These are phyloP conservation scores for Stipa capillata DNA, from an alignment of 176 grass and related monocot genomes.

Conservation along the genomic window DNA sequence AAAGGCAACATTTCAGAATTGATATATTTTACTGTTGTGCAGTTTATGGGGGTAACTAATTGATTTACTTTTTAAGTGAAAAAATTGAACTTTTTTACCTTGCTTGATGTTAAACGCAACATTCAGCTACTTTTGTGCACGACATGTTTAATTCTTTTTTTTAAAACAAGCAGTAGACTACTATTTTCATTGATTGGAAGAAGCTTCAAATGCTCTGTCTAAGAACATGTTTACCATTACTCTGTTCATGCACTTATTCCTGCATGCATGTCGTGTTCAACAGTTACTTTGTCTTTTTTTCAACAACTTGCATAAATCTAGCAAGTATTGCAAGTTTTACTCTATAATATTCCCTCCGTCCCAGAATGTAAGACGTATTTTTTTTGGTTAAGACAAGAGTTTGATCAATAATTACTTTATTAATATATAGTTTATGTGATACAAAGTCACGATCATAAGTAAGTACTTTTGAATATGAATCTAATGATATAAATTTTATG, in stretches of 20 bases:
- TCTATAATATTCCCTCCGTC: background rate
- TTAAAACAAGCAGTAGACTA: too few species aligned
- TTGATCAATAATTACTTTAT: too few species aligned
- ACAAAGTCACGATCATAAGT: too few species aligned
- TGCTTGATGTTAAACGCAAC: background rate
- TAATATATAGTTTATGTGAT: too few species aligned
- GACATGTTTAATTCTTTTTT: too few species aligned
- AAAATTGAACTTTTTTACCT: background rate
- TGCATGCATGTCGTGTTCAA: background rate
- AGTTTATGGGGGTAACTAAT: background rate
- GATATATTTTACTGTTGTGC: background rate
- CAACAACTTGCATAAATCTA: background rate
- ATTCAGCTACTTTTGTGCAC: background rate
- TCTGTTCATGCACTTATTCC: background rate
- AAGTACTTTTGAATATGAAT: too few species aligned
- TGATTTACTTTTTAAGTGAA: background rate
- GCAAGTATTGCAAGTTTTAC: background rate
- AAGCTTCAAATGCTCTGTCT: too few species aligned
- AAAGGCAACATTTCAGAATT: background rate
- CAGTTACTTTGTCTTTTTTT: background rate
- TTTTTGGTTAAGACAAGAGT: too few species aligned
- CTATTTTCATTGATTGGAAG: too few species aligned
- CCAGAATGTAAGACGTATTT: too few species aligned
- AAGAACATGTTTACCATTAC: too few species aligned
- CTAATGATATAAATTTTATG: too few species aligned